Evolutionary conservation across 2,329 filamentous ascomycete genomes (phyloP), one percentile per base, ranked within the genome.

Genomic region (Hirsutella thompsonii): DNA sequence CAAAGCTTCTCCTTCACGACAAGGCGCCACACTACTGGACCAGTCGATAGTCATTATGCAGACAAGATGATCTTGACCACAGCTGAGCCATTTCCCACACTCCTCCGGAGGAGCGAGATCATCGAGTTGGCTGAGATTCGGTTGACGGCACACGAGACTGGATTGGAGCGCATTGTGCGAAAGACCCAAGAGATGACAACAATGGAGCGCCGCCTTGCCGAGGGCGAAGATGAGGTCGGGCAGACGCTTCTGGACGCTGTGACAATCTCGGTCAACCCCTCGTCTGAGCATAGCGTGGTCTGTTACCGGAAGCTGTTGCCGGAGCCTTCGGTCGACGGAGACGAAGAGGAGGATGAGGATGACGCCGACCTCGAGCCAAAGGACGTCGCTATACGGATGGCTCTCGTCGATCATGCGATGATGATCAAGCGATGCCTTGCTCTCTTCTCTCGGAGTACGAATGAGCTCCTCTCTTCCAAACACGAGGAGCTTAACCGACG

Each of bases 21-120:
- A 5, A 79, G 77, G 51, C 74, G 87, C 21, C 78, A 76, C 49
- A 83, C 81, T 2, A 72, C 68, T 10, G 81, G 84, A 10, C 73
- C 78, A 1, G 78, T 83, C 3, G 69, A 76, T 19, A 81, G 85
- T 41, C 84, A 92, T 51, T 83, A 72, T 46, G 79, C 87, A 0
- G 84, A 94, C 56, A 96, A 95, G 67, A 72, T 79, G 0, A 63
- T 95, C 1, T 94, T 87, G 57, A 83, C 79, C 0, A 90, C 88
- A 1, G 81, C 80, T 0, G 89, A 95, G 52, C 63, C 81, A 1
- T 96, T 96, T 64, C 92, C 90, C 1, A 95, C 89, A 1, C 93
- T 96, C 38, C 66, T 95, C 20, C 77, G 87, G 26, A 77, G 89
- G 42, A 94, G 86, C 51, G 89, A 95, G 62, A 83, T 96, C 45